Percentiles rank a stretch among this genome's conserved stretches.
Conservation (phyloP, 768 basidiomycete genomes). For the Coprinopsis strossmayeri region DNA sequence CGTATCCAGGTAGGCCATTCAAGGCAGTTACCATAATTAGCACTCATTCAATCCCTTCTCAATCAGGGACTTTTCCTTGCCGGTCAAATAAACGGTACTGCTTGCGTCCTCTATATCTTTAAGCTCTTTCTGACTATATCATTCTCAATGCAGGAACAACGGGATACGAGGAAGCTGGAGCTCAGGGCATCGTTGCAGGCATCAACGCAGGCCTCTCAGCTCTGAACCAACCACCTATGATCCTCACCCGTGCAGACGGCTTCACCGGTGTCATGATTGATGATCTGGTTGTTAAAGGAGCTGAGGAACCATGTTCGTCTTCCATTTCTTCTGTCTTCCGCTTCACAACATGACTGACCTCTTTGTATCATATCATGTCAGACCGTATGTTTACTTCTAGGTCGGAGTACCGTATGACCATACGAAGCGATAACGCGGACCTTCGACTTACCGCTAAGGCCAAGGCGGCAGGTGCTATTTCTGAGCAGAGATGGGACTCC, state of each 20-base stretch:
- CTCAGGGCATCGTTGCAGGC: conserved; percentile 84
- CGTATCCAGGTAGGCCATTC: conserved; percentile 58
- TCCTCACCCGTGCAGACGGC: conserved; percentile 78
- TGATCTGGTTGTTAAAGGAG: conserved; percentile 82
- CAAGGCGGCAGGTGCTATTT: conserved; percentile 35
- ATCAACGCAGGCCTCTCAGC: conserved; percentile 81
- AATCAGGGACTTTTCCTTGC: conserved; percentile 75
- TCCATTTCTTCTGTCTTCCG: background rate
- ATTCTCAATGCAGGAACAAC: conserved; percentile 55
- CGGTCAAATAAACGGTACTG: conserved; percentile 81
- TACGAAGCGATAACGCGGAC: conserved; percentile 89
- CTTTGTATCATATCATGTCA: conserved; percentile 28
- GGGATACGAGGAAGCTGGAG: conserved; percentile 92
- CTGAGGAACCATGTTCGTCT: conserved; percentile 81
- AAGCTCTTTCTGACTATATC: too few species aligned
- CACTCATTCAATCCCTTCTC: too few species aligned
- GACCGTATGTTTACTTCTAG: conserved; percentile 93
- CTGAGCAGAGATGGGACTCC: conserved; percentile 35
- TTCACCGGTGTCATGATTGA: conserved; percentile 91
- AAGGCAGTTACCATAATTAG: too few species aligned
- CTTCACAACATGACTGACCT: too few species aligned
- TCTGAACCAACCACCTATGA: conserved; percentile 44
- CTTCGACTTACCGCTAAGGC: conserved; percentile 74
- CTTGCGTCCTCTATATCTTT: too few species aligned
- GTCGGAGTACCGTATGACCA: conserved; percentile 84